phyloP scores from a whole-genome alignment of 768 basidiomycete genomes.

The Russula sp. region DNA sequence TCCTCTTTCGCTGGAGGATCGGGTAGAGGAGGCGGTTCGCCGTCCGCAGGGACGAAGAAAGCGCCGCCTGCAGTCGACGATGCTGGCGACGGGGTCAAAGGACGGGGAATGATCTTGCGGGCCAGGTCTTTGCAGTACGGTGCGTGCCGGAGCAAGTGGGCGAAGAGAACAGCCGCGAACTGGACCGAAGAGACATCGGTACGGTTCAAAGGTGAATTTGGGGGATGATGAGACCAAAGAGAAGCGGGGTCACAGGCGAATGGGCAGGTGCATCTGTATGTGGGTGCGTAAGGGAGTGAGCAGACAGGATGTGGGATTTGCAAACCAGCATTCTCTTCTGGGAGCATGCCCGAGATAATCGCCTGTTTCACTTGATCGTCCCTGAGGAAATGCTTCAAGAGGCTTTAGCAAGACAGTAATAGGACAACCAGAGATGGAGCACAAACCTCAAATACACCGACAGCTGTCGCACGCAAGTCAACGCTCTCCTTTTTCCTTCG shows the following conservation, averaged over 20 bases:
- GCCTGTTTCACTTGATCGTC: slow-evolving; percentile 68
- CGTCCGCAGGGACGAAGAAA: slow-evolving; percentile 79
- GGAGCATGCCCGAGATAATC: slow-evolving; percentile 70
- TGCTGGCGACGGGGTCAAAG: slow-evolving; percentile 31
- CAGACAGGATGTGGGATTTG: slow-evolving; percentile 34
- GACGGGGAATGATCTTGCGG: slow-evolving; percentile 57
- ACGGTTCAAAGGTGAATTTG: slow-evolving; percentile 57
- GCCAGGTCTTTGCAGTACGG: slow-evolving; percentile 61
- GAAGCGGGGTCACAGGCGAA: slow-evolving; percentile 59
- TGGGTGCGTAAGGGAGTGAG: slow-evolving; percentile 31
- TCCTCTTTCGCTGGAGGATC: slow-evolving; percentile 37
- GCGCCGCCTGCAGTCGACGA: slow-evolving; percentile 39
- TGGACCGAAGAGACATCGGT: slow-evolving; percentile 62
- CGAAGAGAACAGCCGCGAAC: slow-evolving; percentile 73
- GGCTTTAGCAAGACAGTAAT: slow-evolving; percentile 13
- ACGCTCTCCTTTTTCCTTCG: slow-evolving; percentile 63
- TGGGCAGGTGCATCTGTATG: slow-evolving; percentile 36
- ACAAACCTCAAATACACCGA: slow-evolving; percentile 78
- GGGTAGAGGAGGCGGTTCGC: slow-evolving; percentile 37
- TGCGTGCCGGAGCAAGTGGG: slow-evolving; percentile 72
- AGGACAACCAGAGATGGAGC: not conserved
- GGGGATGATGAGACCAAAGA: slow-evolving; percentile 63
- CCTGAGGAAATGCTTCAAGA: slow-evolving; percentile 65
- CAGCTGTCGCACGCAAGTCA: slow-evolving; percentile 73
- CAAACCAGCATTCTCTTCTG: slow-evolving; percentile 46